A percentile compares a stretch with the other conserved stretches of the same genome.
Evolutionary conservation across 2,329 filamentous ascomycete genomes (phyloP).

Genomic region (Diplodia seriata): DNA sequence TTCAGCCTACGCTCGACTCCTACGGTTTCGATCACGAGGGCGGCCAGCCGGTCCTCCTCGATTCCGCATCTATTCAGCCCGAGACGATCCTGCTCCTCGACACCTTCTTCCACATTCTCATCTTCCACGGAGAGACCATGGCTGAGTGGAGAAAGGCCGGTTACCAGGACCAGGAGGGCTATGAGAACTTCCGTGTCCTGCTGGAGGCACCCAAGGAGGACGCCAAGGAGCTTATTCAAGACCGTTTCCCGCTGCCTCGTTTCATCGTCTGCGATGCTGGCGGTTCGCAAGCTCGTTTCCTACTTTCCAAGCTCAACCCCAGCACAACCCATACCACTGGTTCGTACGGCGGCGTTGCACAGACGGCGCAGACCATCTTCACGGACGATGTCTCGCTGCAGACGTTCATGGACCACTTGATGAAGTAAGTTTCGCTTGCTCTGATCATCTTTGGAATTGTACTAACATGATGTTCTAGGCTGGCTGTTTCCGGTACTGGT

Average conservation of each 20-base stretch:
- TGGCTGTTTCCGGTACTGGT: constrained; percentile 33
- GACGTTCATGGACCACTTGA: constrained; percentile 99
- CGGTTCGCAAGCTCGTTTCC: constrained; percentile 94
- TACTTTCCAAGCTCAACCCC: constrained; percentile 95
- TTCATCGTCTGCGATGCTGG: constrained; percentile 99
- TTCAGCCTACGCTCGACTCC: constrained; percentile 94
- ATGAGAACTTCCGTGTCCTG: constrained; percentile 90
- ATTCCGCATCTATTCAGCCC: constrained; percentile 94
- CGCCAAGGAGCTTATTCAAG: constrained; percentile 93
- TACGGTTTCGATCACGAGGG: constrained; percentile 98
- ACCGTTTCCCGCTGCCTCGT: constrained; percentile 95
- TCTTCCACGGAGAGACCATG: constrained; percentile 98
- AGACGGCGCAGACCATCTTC: constrained; percentile 96
- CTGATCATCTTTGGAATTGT: too few species aligned
- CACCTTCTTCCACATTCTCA: constrained; percentile 99
- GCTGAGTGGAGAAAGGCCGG: constrained; percentile 98
- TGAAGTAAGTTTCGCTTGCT: constrained; percentile 68
- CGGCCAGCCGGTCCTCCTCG: constrained; percentile 88
- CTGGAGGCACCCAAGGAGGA: constrained; percentile 96
- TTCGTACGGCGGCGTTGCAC: constrained; percentile 86
- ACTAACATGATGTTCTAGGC: constrained; percentile 20
- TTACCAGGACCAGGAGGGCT: constrained; percentile 97
- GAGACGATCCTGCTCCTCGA: constrained; percentile 93
- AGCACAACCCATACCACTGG: constrained; percentile 95
- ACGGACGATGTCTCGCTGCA: constrained; percentile 97